Base-by-base conservation (phyloP, 2,329 filamentous ascomycete species). In the Trichoderma brevicompactum region DNA sequence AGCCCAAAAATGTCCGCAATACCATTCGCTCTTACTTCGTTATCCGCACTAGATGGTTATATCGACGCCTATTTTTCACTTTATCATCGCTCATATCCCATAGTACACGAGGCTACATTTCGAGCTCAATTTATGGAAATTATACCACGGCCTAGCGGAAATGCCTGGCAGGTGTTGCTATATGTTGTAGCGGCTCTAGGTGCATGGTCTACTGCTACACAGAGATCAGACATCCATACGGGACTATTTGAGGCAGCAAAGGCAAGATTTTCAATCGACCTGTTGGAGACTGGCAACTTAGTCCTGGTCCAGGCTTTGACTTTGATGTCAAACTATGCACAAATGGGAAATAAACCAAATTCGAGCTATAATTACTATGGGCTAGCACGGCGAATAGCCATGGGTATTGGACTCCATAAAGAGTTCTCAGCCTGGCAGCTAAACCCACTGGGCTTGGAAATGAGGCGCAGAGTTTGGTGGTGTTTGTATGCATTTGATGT, bases 291-390 rank as follows among this genome's bases (percentile, higher is more conserved):
- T 49, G 76, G 72, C 5, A 77, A 76, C 52, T 62, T 76, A 5
- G 72, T 73, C 0, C 70, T 74, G 23, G 73, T 75, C 0, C 74
- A 76, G 53, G 72, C 74, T 3, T 64, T 76, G 15, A 61, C 73
- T 5, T 67, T 76, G 6, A 56, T 75, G 10, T 73, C 71, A 46
- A 81, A 82, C 43, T 79, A 81, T 65, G 74, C 80, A 9, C 81
- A 83, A 66, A 82, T 82, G 66, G 75, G 78, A 28, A 79, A 82
- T 68, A 77, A 80, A 19, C 81, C 80, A 10, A 82, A 83, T 65
- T 82, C 80, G 0, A 80, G 80, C 7, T 82, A 79, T 63, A 82
- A 81, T 65, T 80, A 80, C 50, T 74, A 81, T 32, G 81, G 81
- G 2, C 76, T 82, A 15, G 81, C 81, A 5, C 75, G 78, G 5